Base-by-base conservation (phyloP, 2,329 filamentous ascomycete genomes). In the Aspergillus nomiae region DNA sequence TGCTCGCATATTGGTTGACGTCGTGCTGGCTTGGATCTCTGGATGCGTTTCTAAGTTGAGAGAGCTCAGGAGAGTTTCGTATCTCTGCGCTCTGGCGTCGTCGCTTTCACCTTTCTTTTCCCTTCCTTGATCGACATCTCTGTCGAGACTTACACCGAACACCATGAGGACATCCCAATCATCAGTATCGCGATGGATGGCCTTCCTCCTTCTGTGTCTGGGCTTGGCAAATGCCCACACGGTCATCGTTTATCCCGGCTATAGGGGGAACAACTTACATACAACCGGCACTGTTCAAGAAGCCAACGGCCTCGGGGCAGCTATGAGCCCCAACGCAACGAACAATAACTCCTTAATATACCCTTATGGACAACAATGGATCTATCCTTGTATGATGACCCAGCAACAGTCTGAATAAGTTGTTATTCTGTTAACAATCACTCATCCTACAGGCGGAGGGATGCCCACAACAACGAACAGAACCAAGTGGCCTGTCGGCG, bases 351-450 rank as follows among this genome's bases (percentile, higher is more conserved):
- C 81, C 19, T 72, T 75, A 21, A 73, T 80, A 0, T 95, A 87
- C 70, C 93, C 93, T 1, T 96, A 91, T 69, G 94, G 93, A 80
- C 94, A 95, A 91, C 91, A 96, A 82, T 97, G 93, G 93, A 88
- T 89, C 76, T 97, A 96, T 82, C 93, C 94, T 78, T 97, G 93
- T 97, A 83, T 81, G 92, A 82, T 28, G 21, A 9, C 8, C 48
- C 60, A 11, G 30, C 28, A 26, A 19, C 14, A 46, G 43, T 34
- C 59, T 7, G 32, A 14, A 6, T 58, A 62, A 60, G 62, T 28
- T 36, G 51, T 59, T 11, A 34, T 63, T 55, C 51, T 21, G 28
- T 41, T 54, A 24, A 50, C 34, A 51, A 55, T 60, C 59, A 16
- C 59, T 48, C 56, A 56, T 56, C 57, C 14, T 71, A 97, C 21